Evolutionary conservation across 2,329 filamentous ascomycete species (phyloP), one percentile per base, ranked within the genome.

Genomic region (Alternaria sp.): DNA sequence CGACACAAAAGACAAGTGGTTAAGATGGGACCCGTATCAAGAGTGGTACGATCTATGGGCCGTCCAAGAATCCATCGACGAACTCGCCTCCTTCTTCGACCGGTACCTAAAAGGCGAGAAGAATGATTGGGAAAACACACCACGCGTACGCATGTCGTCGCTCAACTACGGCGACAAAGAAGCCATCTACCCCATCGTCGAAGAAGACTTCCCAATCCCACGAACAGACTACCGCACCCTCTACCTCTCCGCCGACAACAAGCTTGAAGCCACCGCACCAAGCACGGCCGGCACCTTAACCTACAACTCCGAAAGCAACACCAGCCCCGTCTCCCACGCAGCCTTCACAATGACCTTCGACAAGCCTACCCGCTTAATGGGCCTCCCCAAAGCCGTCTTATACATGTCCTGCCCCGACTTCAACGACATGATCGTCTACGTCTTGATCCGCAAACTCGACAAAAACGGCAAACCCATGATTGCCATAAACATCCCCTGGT

Each of bases 91-190:
- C 23, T 86, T 85, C 72, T 86, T 85, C 60, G 83, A 85, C 59
- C 72, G 70, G 4, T 86, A 82, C 59, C 74, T 85, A 12, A 83
- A 82, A 21, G 80, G 75, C 0, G 72, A 76, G 1, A 64, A 82
- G 2, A 86, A 86, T 55, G 82, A 70, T 13, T 86, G 83, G 83
- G 81, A 84, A 57, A 74, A 78, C 36, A 86, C 83, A 0, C 83
- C 84, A 0, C 75, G 74, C 28, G 81, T 86, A 3, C 79, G 83
- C 9, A 81, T 79, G 74, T 75, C 81, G 1, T 72, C 79, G 0
- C 70, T 85, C 7, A 60, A 51, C 19, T 70, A 67, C 40, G 62
- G 58, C 8, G 58, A 72, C 50, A 57, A 59, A 11, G 40, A 60
- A 44, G 57, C 67, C 15, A 63, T 67, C 17, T 57, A 70, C 26